Conservation (phyloP, 164 flowering plant genomes). For the Stephania yunnanensis region DNA sequence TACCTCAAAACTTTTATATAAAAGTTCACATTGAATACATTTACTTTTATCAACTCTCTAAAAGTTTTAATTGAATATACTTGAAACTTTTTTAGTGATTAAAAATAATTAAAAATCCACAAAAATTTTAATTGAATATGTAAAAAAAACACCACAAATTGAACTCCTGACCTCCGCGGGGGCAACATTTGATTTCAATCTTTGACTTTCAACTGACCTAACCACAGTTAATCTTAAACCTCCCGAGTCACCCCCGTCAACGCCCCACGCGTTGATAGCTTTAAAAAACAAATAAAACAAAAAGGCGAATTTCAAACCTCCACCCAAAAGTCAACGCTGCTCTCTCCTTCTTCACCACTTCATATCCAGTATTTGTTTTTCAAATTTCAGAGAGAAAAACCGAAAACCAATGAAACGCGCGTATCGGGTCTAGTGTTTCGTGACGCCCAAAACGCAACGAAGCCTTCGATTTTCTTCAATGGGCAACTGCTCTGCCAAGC, state of each 20-base stretch:
- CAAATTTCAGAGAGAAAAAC: not conserved
- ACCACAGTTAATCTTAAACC: not conserved
- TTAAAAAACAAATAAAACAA: not conserved
- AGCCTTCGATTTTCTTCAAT: constrained; percentile 14
- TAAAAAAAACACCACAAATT: no score
- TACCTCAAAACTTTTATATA: no score
- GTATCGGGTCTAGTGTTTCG: not conserved
- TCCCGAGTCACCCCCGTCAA: not conserved
- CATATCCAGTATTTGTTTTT: not conserved
- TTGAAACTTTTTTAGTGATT: no score
- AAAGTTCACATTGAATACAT: no score
- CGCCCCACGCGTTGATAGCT: not conserved
- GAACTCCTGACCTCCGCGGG: no score
- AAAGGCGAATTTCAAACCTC: not conserved
- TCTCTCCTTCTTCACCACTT: not conserved
- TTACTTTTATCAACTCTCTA: no score
- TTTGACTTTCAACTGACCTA: not conserved
- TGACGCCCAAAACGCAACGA: not conserved
- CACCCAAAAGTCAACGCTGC: not conserved
- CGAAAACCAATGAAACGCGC: not conserved
- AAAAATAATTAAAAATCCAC: no score
- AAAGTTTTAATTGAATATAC: no score
- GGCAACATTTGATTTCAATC: not conserved
- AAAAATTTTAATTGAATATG: no score
- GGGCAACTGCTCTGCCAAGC: constrained; percentile 49